Conservation (phyloP, 1,284 basidiomycete genomes). For the Polyporus tsugae region DNA sequence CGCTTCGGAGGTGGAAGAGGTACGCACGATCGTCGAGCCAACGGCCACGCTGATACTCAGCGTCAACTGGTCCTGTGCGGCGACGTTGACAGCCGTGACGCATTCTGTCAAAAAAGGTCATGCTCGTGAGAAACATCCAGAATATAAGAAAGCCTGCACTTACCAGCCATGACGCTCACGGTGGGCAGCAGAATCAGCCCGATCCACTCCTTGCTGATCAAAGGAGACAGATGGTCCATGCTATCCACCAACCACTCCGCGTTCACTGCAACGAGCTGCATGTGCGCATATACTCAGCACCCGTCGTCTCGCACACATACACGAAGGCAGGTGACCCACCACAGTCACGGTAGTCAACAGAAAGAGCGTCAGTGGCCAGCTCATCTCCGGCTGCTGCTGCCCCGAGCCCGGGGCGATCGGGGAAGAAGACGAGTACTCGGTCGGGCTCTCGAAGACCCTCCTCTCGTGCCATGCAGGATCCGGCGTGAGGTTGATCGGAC, state of each 20-base stretch:
- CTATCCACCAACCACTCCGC: constrained; percentile 87
- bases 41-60: constrained; percentile 87
- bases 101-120: constrained; percentile 50
- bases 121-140: background rate
- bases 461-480: constrained; percentile 9
- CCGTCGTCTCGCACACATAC: background rate
- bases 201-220: constrained; percentile 80
- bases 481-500: background rate
- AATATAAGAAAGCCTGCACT: constrained; percentile 25
- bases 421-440: constrained; percentile 7
- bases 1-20: constrained; percentile 6
- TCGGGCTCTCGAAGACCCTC: constrained; percentile 3
- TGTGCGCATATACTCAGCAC: constrained; percentile 7
- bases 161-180: constrained; percentile 82
- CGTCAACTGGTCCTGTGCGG: constrained; percentile 79
- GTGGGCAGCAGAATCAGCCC: constrained; percentile 89
- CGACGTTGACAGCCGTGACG: constrained; percentile 85
- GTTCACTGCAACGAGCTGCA: constrained; percentile 70
- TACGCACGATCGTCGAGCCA: constrained; percentile 84
- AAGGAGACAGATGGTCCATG: constrained; percentile 71
- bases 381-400: constrained; percentile 52
- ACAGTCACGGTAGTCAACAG: constrained; percentile 71
- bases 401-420: background rate
- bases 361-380: constrained; percentile 63
- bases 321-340: constrained; percentile 48